Evolutionary conservation across 2,329 filamentous ascomycete genomes (phyloP).

Genomic region (Fusarium sarcochroum): DNA sequence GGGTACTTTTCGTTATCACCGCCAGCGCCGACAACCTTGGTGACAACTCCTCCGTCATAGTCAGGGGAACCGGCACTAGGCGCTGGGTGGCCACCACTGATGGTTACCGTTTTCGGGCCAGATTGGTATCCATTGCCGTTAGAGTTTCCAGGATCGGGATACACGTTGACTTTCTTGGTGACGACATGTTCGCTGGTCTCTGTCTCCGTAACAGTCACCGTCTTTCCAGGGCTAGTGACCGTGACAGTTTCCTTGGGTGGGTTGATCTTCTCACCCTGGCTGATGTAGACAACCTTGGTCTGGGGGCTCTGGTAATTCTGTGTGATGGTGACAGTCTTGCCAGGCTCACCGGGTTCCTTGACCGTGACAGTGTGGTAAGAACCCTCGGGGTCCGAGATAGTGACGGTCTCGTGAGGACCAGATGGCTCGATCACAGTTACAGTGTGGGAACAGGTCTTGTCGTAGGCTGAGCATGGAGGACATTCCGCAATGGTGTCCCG

Average conservation of each 20-base stretch:
- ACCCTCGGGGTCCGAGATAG: constrained; percentile 29
- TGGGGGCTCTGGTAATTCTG: constrained; percentile 30
- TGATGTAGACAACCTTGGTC: constrained; percentile 40
- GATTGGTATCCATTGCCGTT: constrained; percentile 19
- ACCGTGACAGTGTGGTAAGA: constrained; percentile 39
- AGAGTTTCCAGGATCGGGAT: constrained; percentile 19
- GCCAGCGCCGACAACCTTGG: constrained; percentile 18
- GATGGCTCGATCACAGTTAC: constrained; percentile 49
- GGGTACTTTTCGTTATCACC: constrained; percentile 8
- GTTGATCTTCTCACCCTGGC: constrained; percentile 33
- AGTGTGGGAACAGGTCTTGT: constrained; percentile 33
- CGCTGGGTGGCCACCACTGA: constrained; percentile 22
- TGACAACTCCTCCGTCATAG: constrained; percentile 24
- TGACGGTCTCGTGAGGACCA: constrained; percentile 33
- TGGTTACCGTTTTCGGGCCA: constrained; percentile 32
- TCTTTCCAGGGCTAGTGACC: constrained; percentile 43
- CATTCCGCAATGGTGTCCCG: constrained; percentile 45
- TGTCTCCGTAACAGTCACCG: constrained; percentile 44
- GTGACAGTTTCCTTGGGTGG: constrained; percentile 49
- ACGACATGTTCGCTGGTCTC: constrained; percentile 41
- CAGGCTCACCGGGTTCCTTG: constrained; percentile 25
- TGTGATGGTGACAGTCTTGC: constrained; percentile 36
- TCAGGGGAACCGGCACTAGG: constrained; percentile 26
- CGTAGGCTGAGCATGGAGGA: constrained; percentile 49
- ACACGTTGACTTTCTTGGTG: constrained; percentile 41